Conservation (phyloP, 805 yeast genomes). For the Schwanniomyces pseudopolymorphus region DNA sequence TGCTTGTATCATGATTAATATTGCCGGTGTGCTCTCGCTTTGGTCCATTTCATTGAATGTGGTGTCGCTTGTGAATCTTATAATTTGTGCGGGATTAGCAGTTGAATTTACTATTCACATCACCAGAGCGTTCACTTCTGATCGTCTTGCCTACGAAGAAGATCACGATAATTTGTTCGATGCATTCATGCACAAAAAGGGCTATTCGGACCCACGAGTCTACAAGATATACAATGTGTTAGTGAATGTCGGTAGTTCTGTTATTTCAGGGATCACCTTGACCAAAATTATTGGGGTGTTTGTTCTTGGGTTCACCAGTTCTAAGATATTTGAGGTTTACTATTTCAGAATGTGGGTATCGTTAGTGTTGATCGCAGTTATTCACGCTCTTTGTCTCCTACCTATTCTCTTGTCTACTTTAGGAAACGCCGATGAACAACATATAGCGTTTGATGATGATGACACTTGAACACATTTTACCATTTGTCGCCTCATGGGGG, state of each 20-base stretch:
- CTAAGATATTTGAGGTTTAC: constrained; percentile 86
- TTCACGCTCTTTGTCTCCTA: constrained; percentile 75
- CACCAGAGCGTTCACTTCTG: constrained; percentile 69
- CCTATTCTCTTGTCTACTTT: constrained; percentile 67
- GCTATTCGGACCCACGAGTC: constrained; percentile 6
- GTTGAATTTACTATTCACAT: constrained; percentile 93
- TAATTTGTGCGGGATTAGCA: constrained; percentile 90
- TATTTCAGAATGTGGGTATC: constrained; percentile 95
- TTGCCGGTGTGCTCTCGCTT: constrained; percentile 77
- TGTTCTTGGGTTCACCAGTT: constrained; percentile 82
- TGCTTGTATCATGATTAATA: constrained; percentile 60
- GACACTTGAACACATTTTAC: background rate
- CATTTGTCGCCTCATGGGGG: too few species aligned
- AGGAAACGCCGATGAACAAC: constrained; percentile 13
- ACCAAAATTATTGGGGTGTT: constrained; percentile 87
- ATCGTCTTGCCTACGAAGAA: constrained; percentile 16
- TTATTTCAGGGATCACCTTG: constrained; percentile 83
- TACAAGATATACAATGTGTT: constrained; percentile 58
- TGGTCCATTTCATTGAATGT: constrained; percentile 84
- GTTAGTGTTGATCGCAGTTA: constrained; percentile 69
- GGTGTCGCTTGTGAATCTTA: constrained; percentile 80
- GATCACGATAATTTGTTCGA: constrained; percentile 12
- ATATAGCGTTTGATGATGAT: background rate
- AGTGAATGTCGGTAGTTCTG: constrained; percentile 82
- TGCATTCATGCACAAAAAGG: constrained; percentile 13